phyloP scores from a whole-genome alignment of 2,329 filamentous ascomycete genomes.

The Stagonosporopsis tanaceti region DNA sequence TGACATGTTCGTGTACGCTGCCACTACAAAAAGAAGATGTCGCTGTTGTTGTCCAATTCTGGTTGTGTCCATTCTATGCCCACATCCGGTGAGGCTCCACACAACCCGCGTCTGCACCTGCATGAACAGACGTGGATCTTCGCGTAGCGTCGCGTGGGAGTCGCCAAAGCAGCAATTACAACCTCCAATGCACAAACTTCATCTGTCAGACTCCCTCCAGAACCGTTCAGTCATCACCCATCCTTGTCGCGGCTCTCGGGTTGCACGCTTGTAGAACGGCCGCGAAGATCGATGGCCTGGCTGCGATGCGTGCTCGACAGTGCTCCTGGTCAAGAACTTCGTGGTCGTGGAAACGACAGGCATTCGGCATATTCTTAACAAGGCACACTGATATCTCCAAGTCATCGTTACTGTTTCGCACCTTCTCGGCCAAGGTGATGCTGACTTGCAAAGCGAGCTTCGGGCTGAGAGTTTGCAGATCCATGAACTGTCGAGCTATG shows the following conservation, averaged over 20 bases:
- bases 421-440: not conserved
- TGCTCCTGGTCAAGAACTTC: not conserved
- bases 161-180: not conserved
- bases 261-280: not conserved
- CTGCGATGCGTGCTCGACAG: constrained; percentile 13
- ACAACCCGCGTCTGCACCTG: constrained; percentile 8
- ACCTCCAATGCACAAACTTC: not conserved
- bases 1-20: not conserved
- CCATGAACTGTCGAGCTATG: not conserved
- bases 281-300: constrained; percentile 9
- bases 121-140: constrained; percentile 16
- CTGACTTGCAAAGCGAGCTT: not conserved
- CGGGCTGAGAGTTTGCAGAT: not conserved
- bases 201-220: not conserved
- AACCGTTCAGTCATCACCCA: not conserved
- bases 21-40: not conserved
- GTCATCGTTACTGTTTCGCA: not conserved
- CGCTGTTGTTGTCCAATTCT: not conserved
- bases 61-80: not conserved
- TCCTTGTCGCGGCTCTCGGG: not conserved
- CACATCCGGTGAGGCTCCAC: constrained; percentile 24
- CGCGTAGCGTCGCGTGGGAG: constrained; percentile 7
- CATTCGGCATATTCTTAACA: not conserved
- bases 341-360: constrained; percentile 14
- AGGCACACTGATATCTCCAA: not conserved